Evolutionary conservation across 805 yeast species (phyloP).

Genomic region (Metschnikowia gelsemii): DNA sequence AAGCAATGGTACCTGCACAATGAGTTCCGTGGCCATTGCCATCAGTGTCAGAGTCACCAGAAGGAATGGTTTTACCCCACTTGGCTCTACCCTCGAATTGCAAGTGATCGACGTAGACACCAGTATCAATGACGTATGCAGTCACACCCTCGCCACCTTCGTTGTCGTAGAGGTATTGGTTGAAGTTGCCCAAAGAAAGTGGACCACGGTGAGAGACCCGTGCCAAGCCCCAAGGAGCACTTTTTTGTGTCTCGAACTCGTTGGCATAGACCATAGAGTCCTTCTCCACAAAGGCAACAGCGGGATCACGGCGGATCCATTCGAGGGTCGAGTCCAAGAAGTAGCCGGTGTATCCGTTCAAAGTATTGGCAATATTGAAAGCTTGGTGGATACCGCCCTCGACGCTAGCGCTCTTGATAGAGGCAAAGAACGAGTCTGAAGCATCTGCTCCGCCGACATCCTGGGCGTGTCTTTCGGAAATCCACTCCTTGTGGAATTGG

Average conservation of each 20-base stretch:
- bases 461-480: conserved; percentile 46
- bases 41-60: conserved; percentile 61
- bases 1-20: conserved; percentile 86
- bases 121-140: conserved; percentile 84
- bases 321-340: conserved; percentile 76
- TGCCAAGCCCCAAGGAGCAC: conserved; percentile 94
- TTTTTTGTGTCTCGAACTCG: conserved; percentile 66
- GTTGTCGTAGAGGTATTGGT: conserved; percentile 40
- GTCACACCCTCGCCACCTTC: conserved; percentile 52
- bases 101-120: conserved; percentile 61
- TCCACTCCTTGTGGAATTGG: conserved; percentile 66
- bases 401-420: conserved; percentile 11
- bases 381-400: conserved; percentile 30
- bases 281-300: conserved; percentile 67
- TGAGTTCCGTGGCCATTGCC: conserved; percentile 90
- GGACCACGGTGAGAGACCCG: conserved; percentile 82
- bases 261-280: conserved; percentile 63
- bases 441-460: conserved; percentile 34
- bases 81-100: conserved; percentile 63
- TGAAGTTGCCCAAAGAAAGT: conserved; percentile 62
- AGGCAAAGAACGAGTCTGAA: conserved; percentile 19
- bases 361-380: conserved; percentile 52
- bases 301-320: conserved; percentile 62
- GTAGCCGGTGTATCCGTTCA: conserved; percentile 83
- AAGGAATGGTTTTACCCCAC: conserved; percentile 61